Base-by-base conservation (phyloP, 768 basidiomycete genomes). In the Cystofilobasidium macerans region DNA sequence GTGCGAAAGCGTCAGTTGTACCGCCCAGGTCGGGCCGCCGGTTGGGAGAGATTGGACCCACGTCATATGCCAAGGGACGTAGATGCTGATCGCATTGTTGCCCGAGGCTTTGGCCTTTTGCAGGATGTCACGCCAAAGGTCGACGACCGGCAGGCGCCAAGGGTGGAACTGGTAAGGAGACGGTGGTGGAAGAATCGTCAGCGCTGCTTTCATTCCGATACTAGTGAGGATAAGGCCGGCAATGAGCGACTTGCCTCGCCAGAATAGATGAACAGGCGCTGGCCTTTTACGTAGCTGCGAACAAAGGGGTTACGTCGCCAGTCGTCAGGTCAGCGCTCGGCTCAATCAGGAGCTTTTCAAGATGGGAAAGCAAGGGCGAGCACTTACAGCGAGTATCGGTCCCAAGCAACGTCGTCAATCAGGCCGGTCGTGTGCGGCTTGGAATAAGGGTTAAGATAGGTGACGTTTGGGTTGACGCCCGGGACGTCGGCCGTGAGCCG, bases 31-130 rank as follows among this genome's bases (percentile, higher is more conserved):
- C 9, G 8, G 38, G 38, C 38, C 6, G 6, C 35, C 13, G 4
- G n/a, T 11, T 22, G 5, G 56, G 30, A n/a, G 33, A 22, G 56
- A 48, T 5, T 35, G 16, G 3, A 58, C 36, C 1, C 35, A 58
- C 57, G 38, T 20, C 33, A 38, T 33, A 26, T 58, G 35, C 57
- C 57, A 58, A 8, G 57, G 35, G 36, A 58, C 57, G 57, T 58
- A 58, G 57, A 58, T 58, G 16, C 47, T 48, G 24, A 48, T 58
- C 24, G 57, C 57, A 26, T 58, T 58, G 57, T 38, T 38, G n/a
- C 57, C 57, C 7, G 57, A 33, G n/a, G 57, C 57, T 13, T 58
- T 58, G 16, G 57, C 57, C 38, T 58, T 58, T 16, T 58, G 35
- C 12, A 58, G 35, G 36, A 58, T 58, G 35, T 58, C 57, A n/a